These are phyloP conservation scores for Yamadazyma sp. DNA, from an alignment of 1,139 yeast species.

Conservation along the genomic window DNA sequence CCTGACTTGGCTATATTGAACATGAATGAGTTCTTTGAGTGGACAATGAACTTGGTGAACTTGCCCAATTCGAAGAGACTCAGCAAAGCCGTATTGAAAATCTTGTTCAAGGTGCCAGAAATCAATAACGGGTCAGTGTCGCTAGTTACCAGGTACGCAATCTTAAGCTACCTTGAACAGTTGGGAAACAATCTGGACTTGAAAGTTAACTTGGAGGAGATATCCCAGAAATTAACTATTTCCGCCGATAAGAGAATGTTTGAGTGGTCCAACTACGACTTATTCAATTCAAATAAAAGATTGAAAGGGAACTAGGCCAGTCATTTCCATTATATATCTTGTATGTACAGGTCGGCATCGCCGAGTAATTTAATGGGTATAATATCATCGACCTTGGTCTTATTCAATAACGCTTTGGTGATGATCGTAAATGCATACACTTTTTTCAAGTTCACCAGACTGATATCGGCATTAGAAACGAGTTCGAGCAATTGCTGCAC, in stretches of 20 bases:
- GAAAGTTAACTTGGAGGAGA: conserved; percentile 43
- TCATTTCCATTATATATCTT: conserved; percentile 3
- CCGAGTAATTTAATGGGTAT: conserved; percentile 5
- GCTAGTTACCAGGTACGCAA: conserved; percentile 63
- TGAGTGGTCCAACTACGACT: conserved; percentile 62
- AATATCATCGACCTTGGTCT: conserved; percentile 17
- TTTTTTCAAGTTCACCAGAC: conserved; percentile 5
- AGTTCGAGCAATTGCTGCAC: conserved; percentile 16
- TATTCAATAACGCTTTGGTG: conserved; percentile 17
- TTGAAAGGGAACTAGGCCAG: too few relatives aligned
- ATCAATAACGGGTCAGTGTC: conserved; percentile 62
- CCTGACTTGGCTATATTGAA: conserved; percentile 13
- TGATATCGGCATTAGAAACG: conserved; percentile 6
- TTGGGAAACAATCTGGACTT: conserved; percentile 24
- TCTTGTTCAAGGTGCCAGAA: conserved; percentile 52
- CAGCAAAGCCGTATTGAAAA: conserved; percentile 35
- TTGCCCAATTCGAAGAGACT: conserved; percentile 32
- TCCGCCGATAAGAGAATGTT: conserved; percentile 51
- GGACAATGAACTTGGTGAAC: conserved; percentile 56
- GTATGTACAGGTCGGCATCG: conserved; percentile 5
- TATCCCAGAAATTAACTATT: conserved; percentile 46
- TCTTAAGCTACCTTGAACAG: conserved; percentile 51
- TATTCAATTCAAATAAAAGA: conserved; percentile 44
- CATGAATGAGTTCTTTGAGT: conserved; percentile 45
- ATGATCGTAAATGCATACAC: conserved; percentile 21